Evolutionary conservation across 2,329 filamentous ascomycete genomes (phyloP).

Genomic region (Cladorrhinum sp.): DNA sequence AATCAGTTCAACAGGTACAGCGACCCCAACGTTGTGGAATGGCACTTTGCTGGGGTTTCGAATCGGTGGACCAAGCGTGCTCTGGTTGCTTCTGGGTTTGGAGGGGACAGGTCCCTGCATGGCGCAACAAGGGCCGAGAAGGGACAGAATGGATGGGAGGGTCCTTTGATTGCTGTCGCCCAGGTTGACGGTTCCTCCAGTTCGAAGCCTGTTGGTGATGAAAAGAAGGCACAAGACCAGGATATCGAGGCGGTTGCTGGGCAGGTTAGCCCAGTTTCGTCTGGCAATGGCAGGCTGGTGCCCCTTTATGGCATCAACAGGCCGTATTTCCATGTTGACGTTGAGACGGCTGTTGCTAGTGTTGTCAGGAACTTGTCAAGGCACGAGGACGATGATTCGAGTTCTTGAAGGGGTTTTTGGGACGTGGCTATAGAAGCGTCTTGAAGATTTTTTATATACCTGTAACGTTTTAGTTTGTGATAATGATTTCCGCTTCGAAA

Average conservation of each 20-base stretch:
- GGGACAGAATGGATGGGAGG: conserved; percentile 8
- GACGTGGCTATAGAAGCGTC: neutral
- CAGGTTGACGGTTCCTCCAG: neutral
- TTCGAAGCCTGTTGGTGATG: neutral
- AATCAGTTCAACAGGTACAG: conserved; percentile 54
- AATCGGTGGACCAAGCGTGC: conserved; percentile 58
- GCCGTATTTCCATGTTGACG: conserved; percentile 48
- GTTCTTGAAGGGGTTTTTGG: neutral
- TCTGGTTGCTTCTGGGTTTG: conserved; percentile 55
- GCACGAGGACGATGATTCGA: neutral
- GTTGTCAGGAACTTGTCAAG: conserved; percentile 28
- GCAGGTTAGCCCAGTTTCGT: conserved; percentile 24
- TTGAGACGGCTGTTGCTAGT: conserved; percentile 41
- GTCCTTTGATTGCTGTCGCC: conserved; percentile 21
- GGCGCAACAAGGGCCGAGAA: neutral
- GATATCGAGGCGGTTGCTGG: conserved; percentile 20
- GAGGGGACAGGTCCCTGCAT: conserved; percentile 32
- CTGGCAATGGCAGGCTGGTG: conserved; percentile 20
- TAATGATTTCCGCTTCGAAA: no score
- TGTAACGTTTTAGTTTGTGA: neutral
- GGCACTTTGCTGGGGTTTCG: conserved; percentile 53
- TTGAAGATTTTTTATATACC: neutral
- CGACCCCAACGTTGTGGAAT: conserved; percentile 45
- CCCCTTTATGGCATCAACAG: conserved; percentile 41
- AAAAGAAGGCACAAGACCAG: conserved; percentile 6